Evolutionary conservation across 306 rosid species (phyloP), one percentile per base, ranked within the genome.

Genomic region (Rosa rugosa): DNA sequence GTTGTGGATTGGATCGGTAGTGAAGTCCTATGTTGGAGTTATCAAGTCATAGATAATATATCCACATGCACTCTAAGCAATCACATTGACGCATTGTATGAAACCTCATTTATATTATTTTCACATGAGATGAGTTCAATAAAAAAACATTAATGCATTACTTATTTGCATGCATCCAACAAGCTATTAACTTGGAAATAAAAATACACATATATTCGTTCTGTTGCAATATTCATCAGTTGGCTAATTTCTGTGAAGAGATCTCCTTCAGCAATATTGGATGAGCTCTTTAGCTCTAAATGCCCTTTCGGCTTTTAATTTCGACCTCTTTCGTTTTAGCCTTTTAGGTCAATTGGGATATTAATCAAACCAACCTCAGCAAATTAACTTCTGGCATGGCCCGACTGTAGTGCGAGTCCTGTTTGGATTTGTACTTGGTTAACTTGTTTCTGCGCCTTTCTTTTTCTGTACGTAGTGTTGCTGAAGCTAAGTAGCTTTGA

Each of bases 1-100:
- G 22, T 60, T 89, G 86, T 91, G 89, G 93, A 54, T 91, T 12
- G 96, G 96, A 0, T 91, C 93, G 5, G 85, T 69, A 0, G 83
- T 84, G 0, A 85, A 89, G 60, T 79, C 86, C 36, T 91, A 72
- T 23, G 75, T 89, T 59, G 90, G 75, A 16, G 78, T 84, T 4
- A 47, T 84, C 17, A 63, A 22, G 36, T 3, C n/a, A 9, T 41
- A 57, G 40, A 13, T 69, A 69, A 11, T 31, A 31, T 31, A 31
- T 31, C 36, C 36, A 31, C 36, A 31, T 34, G 5, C 6, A 63
- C 60, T 54, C n/a, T 20, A 50, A 50, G n/a, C 62, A 56, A 56
- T 56, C 25, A 6, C 10, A 20, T 18, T 44, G 11, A 7, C 16
- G 3, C 31, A 23, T 22, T 59, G 17, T 59, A 23, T 59, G 14